These are phyloP conservation scores for Houttuynia cordata DNA, from an alignment of 164 flowering plant species.

Conservation along the genomic window DNA sequence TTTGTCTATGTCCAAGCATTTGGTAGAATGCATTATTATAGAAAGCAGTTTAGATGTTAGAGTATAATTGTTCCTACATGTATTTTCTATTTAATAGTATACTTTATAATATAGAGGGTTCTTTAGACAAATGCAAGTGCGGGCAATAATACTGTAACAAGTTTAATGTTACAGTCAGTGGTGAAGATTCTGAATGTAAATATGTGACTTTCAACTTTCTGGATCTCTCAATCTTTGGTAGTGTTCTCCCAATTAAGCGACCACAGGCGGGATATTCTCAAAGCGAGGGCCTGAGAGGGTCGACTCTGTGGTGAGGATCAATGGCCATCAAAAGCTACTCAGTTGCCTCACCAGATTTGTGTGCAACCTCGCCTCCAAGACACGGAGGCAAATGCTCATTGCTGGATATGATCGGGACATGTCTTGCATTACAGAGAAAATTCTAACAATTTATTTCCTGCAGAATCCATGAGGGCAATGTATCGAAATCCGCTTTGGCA, in stretches of 20 bases:
- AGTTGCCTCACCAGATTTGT: slow-evolving; percentile 30
- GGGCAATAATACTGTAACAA: too few relatives aligned
- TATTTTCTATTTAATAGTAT: too few relatives aligned
- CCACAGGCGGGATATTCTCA: slow-evolving; percentile 36
- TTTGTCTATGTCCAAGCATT: too few relatives aligned
- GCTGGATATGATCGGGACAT: slow-evolving; percentile 86
- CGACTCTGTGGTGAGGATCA: slow-evolving; percentile 8
- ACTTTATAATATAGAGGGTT: too few relatives aligned
- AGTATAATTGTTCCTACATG: too few relatives aligned
- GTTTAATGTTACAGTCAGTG: not conserved
- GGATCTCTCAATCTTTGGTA: not conserved
- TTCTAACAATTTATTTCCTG: slow-evolving; percentile 82
- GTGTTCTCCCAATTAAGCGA: slow-evolving; percentile 6
- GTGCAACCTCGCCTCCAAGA: slow-evolving; percentile 62
- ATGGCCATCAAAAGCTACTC: slow-evolving; percentile 23
- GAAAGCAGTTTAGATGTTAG: too few relatives aligned
- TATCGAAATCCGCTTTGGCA: slow-evolving; percentile 86
- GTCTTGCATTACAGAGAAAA: slow-evolving; percentile 62
- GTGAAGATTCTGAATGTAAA: not conserved
- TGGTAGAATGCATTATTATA: too few relatives aligned
- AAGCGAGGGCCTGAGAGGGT: slow-evolving; percentile 21
- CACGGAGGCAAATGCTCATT: slow-evolving; percentile 63
- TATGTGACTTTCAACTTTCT: not conserved
- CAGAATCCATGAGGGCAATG: slow-evolving; percentile 67
- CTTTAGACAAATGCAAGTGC: too few relatives aligned